phyloP scores from a whole-genome alignment of 2,329 filamentous ascomycete genomes.

The Chaetomiaceae sp. region DNA sequence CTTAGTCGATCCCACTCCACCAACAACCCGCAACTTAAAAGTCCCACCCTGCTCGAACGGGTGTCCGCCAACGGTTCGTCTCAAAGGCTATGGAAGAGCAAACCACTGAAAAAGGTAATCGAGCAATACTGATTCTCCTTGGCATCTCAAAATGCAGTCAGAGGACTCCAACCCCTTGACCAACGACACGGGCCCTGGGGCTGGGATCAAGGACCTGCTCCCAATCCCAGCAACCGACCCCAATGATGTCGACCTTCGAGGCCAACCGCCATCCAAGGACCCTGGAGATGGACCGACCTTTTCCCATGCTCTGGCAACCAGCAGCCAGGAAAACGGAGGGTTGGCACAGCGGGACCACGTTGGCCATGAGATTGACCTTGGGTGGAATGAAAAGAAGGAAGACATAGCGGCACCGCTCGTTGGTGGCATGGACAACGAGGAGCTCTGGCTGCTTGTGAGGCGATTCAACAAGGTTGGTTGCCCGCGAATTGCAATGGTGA shows the following conservation, averaged over 20 bases:
- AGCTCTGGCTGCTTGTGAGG: constrained; percentile 66
- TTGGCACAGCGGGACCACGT: constrained; percentile 44
- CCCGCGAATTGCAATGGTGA: background rate
- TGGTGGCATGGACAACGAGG: constrained; percentile 64
- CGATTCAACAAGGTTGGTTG: constrained; percentile 64
- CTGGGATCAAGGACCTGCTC: constrained; percentile 30
- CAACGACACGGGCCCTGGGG: constrained; percentile 22
- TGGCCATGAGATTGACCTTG: constrained; percentile 59
- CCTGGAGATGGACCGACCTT: constrained; percentile 32
- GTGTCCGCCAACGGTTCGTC: background rate
- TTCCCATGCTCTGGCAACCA: constrained; percentile 41
- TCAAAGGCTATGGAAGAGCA: too few relatives aligned
- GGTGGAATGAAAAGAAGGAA: constrained; percentile 61
- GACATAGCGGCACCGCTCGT: constrained; percentile 57
- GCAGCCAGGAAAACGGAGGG: constrained; percentile 41
- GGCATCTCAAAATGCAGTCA: constrained; percentile 2
- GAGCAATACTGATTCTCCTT: too few relatives aligned
- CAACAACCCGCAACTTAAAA: too few relatives aligned
- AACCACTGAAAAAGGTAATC: too few relatives aligned
- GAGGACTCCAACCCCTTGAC: constrained; percentile 12
- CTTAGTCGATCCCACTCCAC: background rate
- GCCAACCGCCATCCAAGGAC: constrained; percentile 16
- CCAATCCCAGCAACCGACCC: constrained; percentile 32
- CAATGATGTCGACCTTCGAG: constrained; percentile 24
- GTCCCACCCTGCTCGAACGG: background rate